These are phyloP conservation scores for Epichloe scottii DNA, from an alignment of 2,329 filamentous ascomycete species.

Conservation along the genomic window DNA sequence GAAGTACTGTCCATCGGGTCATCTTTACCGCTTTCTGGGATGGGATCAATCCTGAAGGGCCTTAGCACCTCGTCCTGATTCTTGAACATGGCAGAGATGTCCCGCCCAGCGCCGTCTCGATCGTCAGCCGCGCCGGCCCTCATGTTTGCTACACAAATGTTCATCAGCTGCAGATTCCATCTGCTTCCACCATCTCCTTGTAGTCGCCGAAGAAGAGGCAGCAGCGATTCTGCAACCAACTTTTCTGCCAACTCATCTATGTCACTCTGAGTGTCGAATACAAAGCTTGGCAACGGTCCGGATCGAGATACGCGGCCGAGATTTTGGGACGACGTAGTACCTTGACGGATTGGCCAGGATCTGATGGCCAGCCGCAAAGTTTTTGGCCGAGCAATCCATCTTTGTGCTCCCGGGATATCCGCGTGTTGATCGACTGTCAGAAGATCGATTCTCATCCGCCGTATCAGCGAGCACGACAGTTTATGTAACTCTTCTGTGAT, in stretches of 20 bases:
- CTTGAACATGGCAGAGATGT: conserved; percentile 76
- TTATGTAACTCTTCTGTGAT: conserved; percentile 57
- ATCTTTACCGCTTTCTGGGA: conserved; percentile 15
- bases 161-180: conserved; percentile 76
- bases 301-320: conserved; percentile 68
- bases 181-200: conserved; percentile 51
- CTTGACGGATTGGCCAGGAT: conserved; percentile 29
- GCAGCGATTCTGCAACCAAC: conserved; percentile 54
- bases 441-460: conserved; percentile 69
- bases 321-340: conserved; percentile 36
- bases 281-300: conserved; percentile 55
- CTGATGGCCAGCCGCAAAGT: conserved; percentile 73
- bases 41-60: conserved; percentile 46
- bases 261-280: conserved; percentile 51
- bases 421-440: conserved; percentile 34
- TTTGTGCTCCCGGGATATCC: conserved; percentile 19
- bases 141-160: conserved; percentile 84
- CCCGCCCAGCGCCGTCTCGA: conserved; percentile 47
- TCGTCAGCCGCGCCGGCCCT: conserved; percentile 38
- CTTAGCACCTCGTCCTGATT: conserved; percentile 57
- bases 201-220: conserved; percentile 63
- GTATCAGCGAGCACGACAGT: conserved; percentile 57
- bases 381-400: conserved; percentile 70
- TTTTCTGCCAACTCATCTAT: conserved; percentile 51
- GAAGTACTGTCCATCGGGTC: conserved; percentile 15